A percentile compares a stretch with the other conserved stretches of the same genome.
Evolutionary conservation across 2,329 filamentous ascomycete genomes (phyloP).

Genomic region (Ophiosphaerella korrae): DNA sequence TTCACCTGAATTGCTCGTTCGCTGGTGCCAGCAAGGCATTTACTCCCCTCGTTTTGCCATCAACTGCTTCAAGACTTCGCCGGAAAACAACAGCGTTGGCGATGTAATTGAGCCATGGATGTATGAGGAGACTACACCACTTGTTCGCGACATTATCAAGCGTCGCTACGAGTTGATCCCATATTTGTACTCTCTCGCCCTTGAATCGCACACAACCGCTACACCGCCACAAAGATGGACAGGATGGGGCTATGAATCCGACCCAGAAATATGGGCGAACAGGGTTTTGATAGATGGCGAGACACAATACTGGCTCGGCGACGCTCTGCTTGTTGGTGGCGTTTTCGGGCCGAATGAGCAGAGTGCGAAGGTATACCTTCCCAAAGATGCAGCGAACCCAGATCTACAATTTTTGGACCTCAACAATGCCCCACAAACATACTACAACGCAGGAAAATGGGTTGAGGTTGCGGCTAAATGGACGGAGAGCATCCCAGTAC

Average conservation of each 20-base stretch:
- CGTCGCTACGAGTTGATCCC: conserved; percentile 74
- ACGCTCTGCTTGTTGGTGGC: conserved; percentile 68
- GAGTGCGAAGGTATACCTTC: conserved; percentile 66
- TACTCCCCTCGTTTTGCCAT: conserved; percentile 75
- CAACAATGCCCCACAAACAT: conserved; percentile 65
- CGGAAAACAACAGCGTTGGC: conserved; percentile 67
- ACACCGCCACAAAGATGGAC: conserved; percentile 72
- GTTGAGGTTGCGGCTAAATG: conserved; percentile 57
- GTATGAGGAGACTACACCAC: conserved; percentile 69
- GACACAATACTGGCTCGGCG: conserved; percentile 75
- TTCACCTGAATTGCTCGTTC: conserved; percentile 70
- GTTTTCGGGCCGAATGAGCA: conserved; percentile 66
- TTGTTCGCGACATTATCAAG: conserved; percentile 69
- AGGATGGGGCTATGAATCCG: conserved; percentile 72
- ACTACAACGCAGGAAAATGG: conserved; percentile 62
- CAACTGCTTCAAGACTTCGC: conserved; percentile 77
- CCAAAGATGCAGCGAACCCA: conserved; percentile 48
- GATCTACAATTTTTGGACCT: conserved; percentile 67
- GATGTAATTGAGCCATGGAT: conserved; percentile 81
- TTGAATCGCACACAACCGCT: conserved; percentile 66
- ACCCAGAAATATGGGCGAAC: conserved; percentile 67
- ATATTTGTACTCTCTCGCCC: conserved; percentile 69
- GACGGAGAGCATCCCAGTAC: conserved; percentile 60
- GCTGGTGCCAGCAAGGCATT: conserved; percentile 74
- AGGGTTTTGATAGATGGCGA: conserved; percentile 65